phyloP scores from a whole-genome alignment of 129 eudicot genomes.

The Pittosporum tobira region DNA sequence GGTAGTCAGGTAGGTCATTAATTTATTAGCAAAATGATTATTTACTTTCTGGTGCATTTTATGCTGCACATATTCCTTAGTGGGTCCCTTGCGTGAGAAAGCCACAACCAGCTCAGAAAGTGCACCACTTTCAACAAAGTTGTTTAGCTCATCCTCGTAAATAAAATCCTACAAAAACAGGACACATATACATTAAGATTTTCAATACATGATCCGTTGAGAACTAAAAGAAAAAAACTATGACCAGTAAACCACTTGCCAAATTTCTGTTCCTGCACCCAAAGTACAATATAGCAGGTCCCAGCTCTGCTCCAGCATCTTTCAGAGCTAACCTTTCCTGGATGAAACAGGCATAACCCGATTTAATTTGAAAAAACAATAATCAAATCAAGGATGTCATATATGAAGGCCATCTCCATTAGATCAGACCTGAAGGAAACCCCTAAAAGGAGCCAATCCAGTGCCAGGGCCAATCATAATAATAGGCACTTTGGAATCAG shows the following conservation, averaged over 20 bases:
- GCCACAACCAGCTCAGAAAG: constrained; percentile 79
- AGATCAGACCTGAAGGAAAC: constrained; percentile 65
- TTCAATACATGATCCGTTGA: neutral
- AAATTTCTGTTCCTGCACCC: constrained; percentile 77
- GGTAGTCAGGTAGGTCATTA: neutral
- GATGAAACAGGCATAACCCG: neutral
- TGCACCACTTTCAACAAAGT: constrained; percentile 54
- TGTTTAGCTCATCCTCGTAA: constrained; percentile 63
- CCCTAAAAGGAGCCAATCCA: constrained; percentile 88
- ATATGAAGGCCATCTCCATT: neutral
- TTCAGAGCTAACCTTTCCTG: constrained; percentile 76
- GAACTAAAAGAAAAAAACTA: neutral
- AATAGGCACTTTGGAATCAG: constrained; percentile 57
- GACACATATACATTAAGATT: neutral
- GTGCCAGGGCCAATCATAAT: constrained; percentile 91
- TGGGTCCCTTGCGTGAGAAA: constrained; percentile 78
- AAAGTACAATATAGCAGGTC: constrained; percentile 57
- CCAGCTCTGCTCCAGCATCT: constrained; percentile 64
- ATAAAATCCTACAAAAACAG: constrained; percentile 35
- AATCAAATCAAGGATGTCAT: neutral
- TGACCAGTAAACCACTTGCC: constrained; percentile 43
- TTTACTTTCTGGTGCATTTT: constrained; percentile 64
- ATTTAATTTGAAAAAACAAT: neutral
- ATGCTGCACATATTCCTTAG: constrained; percentile 78
- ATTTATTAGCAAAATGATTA: constrained; percentile 37